Base-by-base conservation (phyloP, 1,284 basidiomycete genomes). In the Austroboletus rostrupii region DNA sequence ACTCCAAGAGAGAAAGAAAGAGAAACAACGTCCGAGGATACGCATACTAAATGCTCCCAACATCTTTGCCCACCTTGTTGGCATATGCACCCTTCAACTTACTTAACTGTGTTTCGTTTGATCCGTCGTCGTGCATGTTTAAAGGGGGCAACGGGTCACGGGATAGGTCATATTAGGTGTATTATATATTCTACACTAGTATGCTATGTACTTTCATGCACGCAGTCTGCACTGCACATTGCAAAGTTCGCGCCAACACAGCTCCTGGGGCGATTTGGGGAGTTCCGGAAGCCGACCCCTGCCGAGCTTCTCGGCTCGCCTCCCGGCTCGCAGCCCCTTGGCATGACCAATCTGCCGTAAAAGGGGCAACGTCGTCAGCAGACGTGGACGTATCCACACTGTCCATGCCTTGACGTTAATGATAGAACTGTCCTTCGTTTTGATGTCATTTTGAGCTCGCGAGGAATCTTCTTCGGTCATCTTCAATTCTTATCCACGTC, bases 61-160 rank as follows among this genome's bases (percentile, higher is more conserved):
- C 86, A 58, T 93, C 90, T 72, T 95, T 95, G 57, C 93, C 94
- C 40, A 97, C 92, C 67, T 95, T 93, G 67, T 79, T 84, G 48
- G 94, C 94, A 72, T 97, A 97, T 21, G 94, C 94, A 58, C 82
- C 86, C 73, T 95, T 86, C 23, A 97, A 81, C 77, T 97, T 97
- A 76, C 85, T 90, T 56, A 97, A 74, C 77, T 43, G 94, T 97
- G 66, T 83, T 92, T 61, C 88, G 84, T 77, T 97, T 97, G 74
- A 97, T 97, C n/a, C n/a, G n/a, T n/a, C n/a, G n/a, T n/a, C n/a
- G n/a, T n/a, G n/a, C n/a, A n/a, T n/a, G n/a, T n/a, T n/a, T n/a
- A n/a, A n/a, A n/a, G n/a, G n/a, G n/a, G n/a, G n/a, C n/a, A n/a
- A n/a, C n/a, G n/a, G n/a, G n/a, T n/a, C n/a, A n/a, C n/a, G n/a